These are phyloP conservation scores for Leccinum fibrillosum DNA, from an alignment of 768 basidiomycete genomes.

Conservation along the genomic window DNA sequence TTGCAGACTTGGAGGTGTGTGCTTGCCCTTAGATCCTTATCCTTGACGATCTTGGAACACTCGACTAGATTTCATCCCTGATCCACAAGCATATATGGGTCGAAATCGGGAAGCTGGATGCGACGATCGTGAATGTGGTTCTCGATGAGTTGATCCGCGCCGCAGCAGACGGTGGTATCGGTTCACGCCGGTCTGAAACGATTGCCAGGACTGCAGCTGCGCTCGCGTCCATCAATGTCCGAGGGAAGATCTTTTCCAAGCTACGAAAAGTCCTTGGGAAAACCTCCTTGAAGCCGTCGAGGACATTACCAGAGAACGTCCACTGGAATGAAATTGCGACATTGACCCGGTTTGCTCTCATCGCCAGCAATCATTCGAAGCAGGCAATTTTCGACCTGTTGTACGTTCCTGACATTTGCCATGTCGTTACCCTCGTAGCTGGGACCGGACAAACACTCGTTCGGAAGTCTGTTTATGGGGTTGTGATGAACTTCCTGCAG, in stretches of 20 bases:
- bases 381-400: constrained; percentile 66
- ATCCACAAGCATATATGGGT: constrained; percentile 77
- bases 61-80: constrained; percentile 54
- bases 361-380: constrained; percentile 65
- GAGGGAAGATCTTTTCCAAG: constrained; percentile 74
- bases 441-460: constrained; percentile 71
- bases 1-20: constrained; percentile 69
- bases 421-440: constrained; percentile 75
- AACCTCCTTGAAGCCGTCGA: constrained; percentile 61
- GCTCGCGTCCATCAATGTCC: constrained; percentile 70
- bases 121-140: constrained; percentile 63
- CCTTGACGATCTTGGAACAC: constrained; percentile 1
- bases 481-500: constrained; percentile 80
- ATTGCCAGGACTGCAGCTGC: constrained; percentile 72
- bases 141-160: constrained; percentile 78
- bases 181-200: constrained; percentile 69
- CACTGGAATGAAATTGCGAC: constrained; percentile 83
- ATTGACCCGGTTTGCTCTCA: constrained; percentile 69
- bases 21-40: constrained; percentile 1
- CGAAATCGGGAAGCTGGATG: constrained; percentile 70
- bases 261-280: constrained; percentile 79
- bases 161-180: constrained; percentile 81
- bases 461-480: constrained; percentile 78
- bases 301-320: constrained; percentile 61
- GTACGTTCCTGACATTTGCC: constrained; percentile 79